Evolutionary conservation across 2,329 filamentous ascomycete genomes (phyloP).

Genomic region (Diplodia sapinea): DNA sequence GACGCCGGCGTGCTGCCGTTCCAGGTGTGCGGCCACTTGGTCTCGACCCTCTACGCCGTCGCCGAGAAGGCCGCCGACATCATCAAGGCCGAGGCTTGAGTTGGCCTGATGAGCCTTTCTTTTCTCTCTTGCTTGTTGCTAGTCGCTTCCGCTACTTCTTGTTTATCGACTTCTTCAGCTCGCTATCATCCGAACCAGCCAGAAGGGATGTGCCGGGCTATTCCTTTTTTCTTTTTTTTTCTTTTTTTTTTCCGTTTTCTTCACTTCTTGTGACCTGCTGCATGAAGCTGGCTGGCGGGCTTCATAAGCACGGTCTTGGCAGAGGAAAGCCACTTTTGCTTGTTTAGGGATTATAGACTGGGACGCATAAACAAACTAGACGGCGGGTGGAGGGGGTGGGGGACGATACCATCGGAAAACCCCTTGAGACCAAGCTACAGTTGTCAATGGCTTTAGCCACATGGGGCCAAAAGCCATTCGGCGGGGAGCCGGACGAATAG

Average conservation of each 20-base stretch:
- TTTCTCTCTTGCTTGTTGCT: neutral
- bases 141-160: neutral
- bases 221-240: neutral
- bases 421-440: neutral
- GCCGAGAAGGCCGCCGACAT: conserved; percentile 39
- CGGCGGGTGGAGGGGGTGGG: neutral
- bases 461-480: neutral
- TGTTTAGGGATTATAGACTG: conserved; percentile 7
- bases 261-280: neutral
- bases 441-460: neutral
- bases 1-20: conserved; percentile 34
- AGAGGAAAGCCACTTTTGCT: neutral
- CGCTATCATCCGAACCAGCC: neutral
- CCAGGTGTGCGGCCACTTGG: conserved; percentile 30
- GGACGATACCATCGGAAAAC: neutral
- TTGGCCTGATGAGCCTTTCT: neutral
- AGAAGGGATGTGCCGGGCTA: neutral
- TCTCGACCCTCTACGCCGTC: conserved; percentile 31
- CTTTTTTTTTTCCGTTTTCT: neutral
- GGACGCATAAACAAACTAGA: neutral
- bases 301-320: neutral
- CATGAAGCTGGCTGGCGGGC: neutral
- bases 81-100: conserved; percentile 38
- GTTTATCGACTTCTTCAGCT: neutral
- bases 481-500: neutral